These are phyloP conservation scores for Gossypium arboreum DNA, from an alignment of 345 rosid genomes.

Conservation along the genomic window DNA sequence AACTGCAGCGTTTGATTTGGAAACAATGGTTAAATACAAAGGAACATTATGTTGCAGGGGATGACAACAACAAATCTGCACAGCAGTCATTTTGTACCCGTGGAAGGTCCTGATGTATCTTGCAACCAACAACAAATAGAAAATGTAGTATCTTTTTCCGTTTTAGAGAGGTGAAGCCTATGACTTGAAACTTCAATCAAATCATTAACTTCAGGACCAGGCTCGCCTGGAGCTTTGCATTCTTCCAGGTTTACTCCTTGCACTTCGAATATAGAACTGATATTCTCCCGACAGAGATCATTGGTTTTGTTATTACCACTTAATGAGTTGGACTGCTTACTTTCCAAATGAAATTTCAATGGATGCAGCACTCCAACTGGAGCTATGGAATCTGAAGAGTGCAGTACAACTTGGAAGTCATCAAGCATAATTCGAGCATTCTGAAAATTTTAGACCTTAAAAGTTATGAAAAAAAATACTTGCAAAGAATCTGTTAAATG, in stretches of 20 bases:
- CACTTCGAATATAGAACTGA: conserved; percentile 57
- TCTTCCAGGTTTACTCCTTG: conserved; percentile 40
- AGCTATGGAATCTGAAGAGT: conserved; percentile 85
- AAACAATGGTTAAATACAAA: conserved; percentile 10
- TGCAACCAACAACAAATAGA: conserved; percentile 87
- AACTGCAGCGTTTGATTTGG: neutral
- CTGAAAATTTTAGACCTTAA: conserved; percentile 35
- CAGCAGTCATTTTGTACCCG: conserved; percentile 42
- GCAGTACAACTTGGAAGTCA: conserved; percentile 67
- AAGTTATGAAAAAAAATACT: conserved; percentile 12
- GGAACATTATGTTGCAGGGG: neutral
- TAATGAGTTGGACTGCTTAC: conserved; percentile 35
- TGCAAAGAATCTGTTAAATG: conserved; percentile 8
- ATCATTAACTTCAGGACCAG: conserved; percentile 30
- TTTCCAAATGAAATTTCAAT: conserved; percentile 64
- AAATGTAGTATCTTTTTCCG: conserved; percentile 49
- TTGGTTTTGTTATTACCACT: conserved; percentile 15
- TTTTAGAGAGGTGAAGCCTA: conserved; percentile 45
- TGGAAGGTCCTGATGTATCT: conserved; percentile 40
- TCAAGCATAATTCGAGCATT: conserved; percentile 82
- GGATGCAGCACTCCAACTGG: conserved; percentile 95
- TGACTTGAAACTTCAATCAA: conserved; percentile 34
- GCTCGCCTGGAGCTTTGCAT: conserved; percentile 29
- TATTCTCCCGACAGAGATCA: conserved; percentile 28
- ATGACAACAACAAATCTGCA: neutral